phyloP scores from a whole-genome alignment of 2,329 filamentous ascomycete genomes.

The Ceratocystis alfenasii region DNA sequence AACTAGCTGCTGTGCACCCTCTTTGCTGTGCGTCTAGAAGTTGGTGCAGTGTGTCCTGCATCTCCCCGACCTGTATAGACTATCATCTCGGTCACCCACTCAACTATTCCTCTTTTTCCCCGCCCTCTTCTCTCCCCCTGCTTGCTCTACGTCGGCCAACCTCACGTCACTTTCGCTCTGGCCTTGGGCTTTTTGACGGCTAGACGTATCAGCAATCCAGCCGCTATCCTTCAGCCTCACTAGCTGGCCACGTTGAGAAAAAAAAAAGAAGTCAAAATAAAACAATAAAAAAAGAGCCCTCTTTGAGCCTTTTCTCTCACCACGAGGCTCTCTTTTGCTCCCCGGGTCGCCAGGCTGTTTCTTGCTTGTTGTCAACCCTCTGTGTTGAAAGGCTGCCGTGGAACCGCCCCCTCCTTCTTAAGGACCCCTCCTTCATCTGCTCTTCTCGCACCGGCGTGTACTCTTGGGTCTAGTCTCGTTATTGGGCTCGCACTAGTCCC shows the following conservation, averaged over 20 bases:
- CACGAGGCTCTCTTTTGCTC: not conserved
- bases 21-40: not conserved
- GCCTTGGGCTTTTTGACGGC: not conserved
- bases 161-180: conserved; percentile 10
- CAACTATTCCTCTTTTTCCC: conserved; percentile 5
- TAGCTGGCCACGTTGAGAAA: conserved; percentile 5
- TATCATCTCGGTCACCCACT: not conserved
- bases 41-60: conserved; percentile 2
- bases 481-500: conserved; percentile 8
- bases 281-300: not conserved
- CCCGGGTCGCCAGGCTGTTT: not conserved
- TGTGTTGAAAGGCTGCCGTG: not conserved
- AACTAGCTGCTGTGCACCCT: not conserved
- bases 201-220: conserved; percentile 10
- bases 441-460: conserved; percentile 17
- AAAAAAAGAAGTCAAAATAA: not conserved
- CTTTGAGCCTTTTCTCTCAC: not conserved
- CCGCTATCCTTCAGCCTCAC: conserved; percentile 1
- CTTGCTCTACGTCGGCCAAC: not conserved
- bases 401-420: conserved; percentile 18
- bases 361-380: not conserved
- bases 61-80: conserved; percentile 4
- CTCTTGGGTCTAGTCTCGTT: conserved; percentile 14
- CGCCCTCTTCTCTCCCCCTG: not conserved
- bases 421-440: conserved; percentile 15